These are phyloP conservation scores for Colletotrichum liaoningense DNA, from an alignment of 2,329 filamentous ascomycete genomes.

Conservation along the genomic window DNA sequence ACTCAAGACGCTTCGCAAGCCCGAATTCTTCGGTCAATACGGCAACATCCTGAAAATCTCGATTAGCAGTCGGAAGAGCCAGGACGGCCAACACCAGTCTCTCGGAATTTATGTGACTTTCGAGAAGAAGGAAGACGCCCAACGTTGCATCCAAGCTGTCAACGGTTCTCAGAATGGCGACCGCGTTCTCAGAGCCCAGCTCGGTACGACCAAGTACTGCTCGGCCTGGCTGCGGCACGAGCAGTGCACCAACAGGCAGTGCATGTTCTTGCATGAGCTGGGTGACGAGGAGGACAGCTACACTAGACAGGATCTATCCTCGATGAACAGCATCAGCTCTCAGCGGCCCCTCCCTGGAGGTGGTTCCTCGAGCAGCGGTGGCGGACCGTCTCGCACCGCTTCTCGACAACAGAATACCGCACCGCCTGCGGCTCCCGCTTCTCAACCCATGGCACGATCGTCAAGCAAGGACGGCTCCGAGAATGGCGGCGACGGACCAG, in stretches of 20 bases:
- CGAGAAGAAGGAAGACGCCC: constrained; percentile 89
- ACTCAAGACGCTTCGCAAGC: constrained; percentile 87
- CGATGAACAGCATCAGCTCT: constrained; percentile 89
- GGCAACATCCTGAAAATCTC: constrained; percentile 99
- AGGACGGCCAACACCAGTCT: constrained; percentile 81
- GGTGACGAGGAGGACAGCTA: constrained; percentile 99
- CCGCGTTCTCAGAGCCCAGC: constrained; percentile 79
- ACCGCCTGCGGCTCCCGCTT: constrained; percentile 50
- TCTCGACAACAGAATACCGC: constrained; percentile 62
- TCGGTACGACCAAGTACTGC: constrained; percentile 97
- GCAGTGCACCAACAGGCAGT: constrained; percentile 93
- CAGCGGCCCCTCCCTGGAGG: constrained; percentile 70
- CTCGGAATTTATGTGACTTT: constrained; percentile 99
- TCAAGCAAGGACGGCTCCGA: constrained; percentile 83
- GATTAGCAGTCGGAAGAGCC: constrained; percentile 92
- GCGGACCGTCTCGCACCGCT: constrained; percentile 63
- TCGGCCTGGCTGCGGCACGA: constrained; percentile 96
- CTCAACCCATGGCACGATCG: constrained; percentile 78
- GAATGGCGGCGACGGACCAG: constrained; percentile 81
- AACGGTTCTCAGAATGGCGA: constrained; percentile 95
- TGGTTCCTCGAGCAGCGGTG: constrained; percentile 43
- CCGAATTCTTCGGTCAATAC: constrained; percentile 97
- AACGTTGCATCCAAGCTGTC: constrained; percentile 89
- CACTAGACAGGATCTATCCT: constrained; percentile 92
- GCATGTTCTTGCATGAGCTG: constrained; percentile 97